phyloP scores from a whole-genome alignment of 768 basidiomycete genomes.

The Sutorius australiensis region DNA sequence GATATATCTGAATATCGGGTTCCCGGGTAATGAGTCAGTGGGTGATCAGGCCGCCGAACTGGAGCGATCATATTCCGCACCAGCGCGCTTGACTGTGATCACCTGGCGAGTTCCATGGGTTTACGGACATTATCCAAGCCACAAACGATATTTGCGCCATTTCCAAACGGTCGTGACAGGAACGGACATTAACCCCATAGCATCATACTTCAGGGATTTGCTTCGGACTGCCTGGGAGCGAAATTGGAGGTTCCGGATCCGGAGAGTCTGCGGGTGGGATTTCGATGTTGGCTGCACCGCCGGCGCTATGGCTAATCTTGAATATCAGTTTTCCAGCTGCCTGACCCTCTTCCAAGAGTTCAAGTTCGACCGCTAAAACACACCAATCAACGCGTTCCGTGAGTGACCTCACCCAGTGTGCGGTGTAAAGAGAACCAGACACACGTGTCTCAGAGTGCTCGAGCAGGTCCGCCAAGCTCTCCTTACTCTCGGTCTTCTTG shows the following conservation, averaged over 20 bases:
- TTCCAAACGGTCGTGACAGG: slow-evolving; percentile 2
- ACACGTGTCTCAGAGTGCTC: slow-evolving; percentile 30
- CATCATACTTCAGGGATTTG: slow-evolving; percentile 1
- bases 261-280: not conserved
- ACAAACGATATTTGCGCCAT: not conserved
- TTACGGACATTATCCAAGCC: slow-evolving; percentile 12
- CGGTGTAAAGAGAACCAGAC: not conserved
- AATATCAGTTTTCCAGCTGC: slow-evolving; percentile 29
- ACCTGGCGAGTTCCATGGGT: not conserved
- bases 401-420: not conserved
- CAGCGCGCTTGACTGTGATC: not conserved
- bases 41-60: not conserved
- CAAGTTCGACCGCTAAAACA: slow-evolving; percentile 26
- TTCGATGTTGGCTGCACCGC: slow-evolving; percentile 1
- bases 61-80: not conserved
- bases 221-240: slow-evolving; percentile 3
- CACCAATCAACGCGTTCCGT: not conserved
- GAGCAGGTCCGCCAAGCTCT: slow-evolving; percentile 31
- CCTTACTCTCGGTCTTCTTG: slow-evolving; percentile 33
- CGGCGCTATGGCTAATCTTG: slow-evolving; percentile 21
- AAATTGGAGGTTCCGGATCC: not conserved
- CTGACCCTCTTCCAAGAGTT: slow-evolving; percentile 30
- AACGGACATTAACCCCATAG: slow-evolving; percentile 3
- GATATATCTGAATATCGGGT: slow-evolving; percentile 6
- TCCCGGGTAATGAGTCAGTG: not conserved